Evolutionary conservation across 2,329 filamentous ascomycete genomes (phyloP).

Genomic region (Penicillium sp.): DNA sequence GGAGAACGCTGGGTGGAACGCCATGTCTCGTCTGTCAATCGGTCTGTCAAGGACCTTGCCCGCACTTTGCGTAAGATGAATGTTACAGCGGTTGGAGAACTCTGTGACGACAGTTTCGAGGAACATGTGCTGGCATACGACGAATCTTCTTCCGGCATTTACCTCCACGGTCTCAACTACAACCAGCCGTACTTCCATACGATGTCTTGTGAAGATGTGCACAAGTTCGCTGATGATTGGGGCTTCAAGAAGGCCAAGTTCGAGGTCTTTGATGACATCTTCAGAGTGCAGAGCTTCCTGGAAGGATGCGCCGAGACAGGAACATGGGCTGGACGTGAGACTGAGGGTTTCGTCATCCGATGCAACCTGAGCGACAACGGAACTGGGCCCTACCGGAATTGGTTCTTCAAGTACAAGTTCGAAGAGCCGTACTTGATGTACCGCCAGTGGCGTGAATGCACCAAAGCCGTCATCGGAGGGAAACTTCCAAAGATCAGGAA

Average conservation of each 20-base stretch:
- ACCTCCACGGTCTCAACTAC: conserved; percentile 92
- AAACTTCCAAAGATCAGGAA: conserved; percentile 77
- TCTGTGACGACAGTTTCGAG: conserved; percentile 94
- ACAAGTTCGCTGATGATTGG: conserved; percentile 86
- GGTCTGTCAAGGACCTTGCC: conserved; percentile 74
- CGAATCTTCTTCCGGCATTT: conserved; percentile 78
- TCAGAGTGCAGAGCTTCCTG: conserved; percentile 73
- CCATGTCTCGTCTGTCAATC: conserved; percentile 75
- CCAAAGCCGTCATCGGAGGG: conserved; percentile 78
- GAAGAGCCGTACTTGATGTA: conserved; percentile 99
- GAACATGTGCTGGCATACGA: conserved; percentile 93
- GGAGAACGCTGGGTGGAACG: conserved; percentile 79
- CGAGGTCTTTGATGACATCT: conserved; percentile 70
- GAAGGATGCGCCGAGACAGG: conserved; percentile 84
- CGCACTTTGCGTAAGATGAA: conserved; percentile 74
- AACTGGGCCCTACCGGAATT: conserved; percentile 67
- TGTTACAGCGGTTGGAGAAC: conserved; percentile 89
- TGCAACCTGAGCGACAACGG: conserved; percentile 64
- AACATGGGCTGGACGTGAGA: conserved; percentile 83
- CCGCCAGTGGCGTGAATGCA: conserved; percentile 96
- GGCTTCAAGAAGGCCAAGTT: conserved; percentile 88
- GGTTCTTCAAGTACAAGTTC: conserved; percentile 99
- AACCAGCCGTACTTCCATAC: conserved; percentile 92
- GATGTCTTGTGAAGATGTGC: conserved; percentile 77
- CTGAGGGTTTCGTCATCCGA: conserved; percentile 94